Evolutionary conservation across 768 basidiomycete genomes (phyloP).

Genomic region (Phaeolepiota aurea): DNA sequence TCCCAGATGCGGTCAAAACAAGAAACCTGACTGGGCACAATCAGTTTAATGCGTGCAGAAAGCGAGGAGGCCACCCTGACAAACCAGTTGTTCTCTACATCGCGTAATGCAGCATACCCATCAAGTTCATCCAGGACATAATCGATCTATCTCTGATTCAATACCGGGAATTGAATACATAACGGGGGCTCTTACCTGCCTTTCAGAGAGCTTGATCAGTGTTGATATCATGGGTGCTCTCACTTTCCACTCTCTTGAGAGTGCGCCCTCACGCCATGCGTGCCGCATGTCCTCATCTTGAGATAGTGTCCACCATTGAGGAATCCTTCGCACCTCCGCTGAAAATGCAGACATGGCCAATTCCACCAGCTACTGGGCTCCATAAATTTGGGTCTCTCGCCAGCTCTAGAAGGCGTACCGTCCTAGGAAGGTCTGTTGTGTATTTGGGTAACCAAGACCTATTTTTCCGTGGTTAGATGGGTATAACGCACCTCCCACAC

Average conservation of each 20-base stretch:
- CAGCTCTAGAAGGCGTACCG: conserved; percentile 23
- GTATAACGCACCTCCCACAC: conserved; percentile 31
- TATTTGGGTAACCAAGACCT: neutral
- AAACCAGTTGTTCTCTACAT: conserved; percentile 29
- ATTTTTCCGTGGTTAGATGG: too few species aligned
- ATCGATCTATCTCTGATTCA: conserved; percentile 20
- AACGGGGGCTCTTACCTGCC: conserved; percentile 25
- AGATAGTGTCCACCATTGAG: conserved; percentile 31
- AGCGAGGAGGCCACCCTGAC: conserved; percentile 4
- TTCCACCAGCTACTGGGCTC: conserved; percentile 29
- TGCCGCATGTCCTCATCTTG: conserved; percentile 15
- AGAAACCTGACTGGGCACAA: conserved; percentile 36
- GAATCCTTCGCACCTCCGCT: conserved; percentile 27
- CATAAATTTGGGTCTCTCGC: neutral
- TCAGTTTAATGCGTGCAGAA: neutral
- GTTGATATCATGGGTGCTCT: conserved; percentile 22
- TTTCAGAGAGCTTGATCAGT: conserved; percentile 24
- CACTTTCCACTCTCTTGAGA: conserved; percentile 20
- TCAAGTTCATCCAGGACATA: conserved; percentile 42
- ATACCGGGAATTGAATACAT: neutral
- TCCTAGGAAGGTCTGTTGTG: conserved; percentile 36
- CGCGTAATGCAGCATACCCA: conserved; percentile 33
- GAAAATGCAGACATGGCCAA: conserved; percentile 43
- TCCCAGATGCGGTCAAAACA: conserved; percentile 52
- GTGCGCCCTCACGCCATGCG: conserved; percentile 23